Conservation (phyloP, 2,329 filamentous ascomycete species). For the Cladosporium sp. region DNA sequence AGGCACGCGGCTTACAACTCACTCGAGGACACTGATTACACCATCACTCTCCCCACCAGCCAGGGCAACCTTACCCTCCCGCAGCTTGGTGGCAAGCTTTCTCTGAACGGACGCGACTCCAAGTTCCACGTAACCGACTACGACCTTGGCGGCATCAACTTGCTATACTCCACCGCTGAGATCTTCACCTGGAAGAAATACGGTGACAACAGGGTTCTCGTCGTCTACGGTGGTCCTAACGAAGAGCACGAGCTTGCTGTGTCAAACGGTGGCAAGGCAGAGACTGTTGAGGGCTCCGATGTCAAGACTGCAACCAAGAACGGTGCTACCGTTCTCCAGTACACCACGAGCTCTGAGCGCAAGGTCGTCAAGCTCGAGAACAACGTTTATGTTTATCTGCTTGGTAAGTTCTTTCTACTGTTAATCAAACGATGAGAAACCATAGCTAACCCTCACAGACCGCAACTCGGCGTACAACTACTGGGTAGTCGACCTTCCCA, state of each 20-base stretch:
- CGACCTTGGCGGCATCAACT: slow-evolving; percentile 52
- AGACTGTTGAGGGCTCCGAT: slow-evolving; percentile 40
- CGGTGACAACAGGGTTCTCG: slow-evolving; percentile 53
- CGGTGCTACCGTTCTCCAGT: slow-evolving; percentile 49
- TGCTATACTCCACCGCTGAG: slow-evolving; percentile 67
- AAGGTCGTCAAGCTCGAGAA: slow-evolving; percentile 49
- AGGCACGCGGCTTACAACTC: slow-evolving; percentile 62
- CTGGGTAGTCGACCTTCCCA: slow-evolving; percentile 58
- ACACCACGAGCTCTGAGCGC: slow-evolving; percentile 52
- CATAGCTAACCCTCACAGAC: slow-evolving; percentile 38
- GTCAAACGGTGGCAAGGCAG: slow-evolving; percentile 30
- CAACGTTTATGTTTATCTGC: slow-evolving; percentile 53
- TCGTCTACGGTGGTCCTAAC: slow-evolving; percentile 60
- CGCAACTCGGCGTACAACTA: slow-evolving; percentile 65
- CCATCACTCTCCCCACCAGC: slow-evolving; percentile 59
- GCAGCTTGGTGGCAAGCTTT: slow-evolving; percentile 54
- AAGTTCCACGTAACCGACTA: slow-evolving; percentile 67
- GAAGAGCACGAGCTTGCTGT: slow-evolving; percentile 63
- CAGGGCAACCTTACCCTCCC: slow-evolving; percentile 55
- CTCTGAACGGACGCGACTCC: slow-evolving; percentile 60
- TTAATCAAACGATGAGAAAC: not conserved
- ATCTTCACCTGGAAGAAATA: slow-evolving; percentile 67
- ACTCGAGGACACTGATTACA: slow-evolving; percentile 56
- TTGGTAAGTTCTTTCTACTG: slow-evolving; percentile 38
- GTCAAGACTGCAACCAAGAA: slow-evolving; percentile 34